These are phyloP conservation scores for Calcarisporium arbuscula DNA, from an alignment of 2,329 filamentous ascomycete genomes.

Conservation along the genomic window DNA sequence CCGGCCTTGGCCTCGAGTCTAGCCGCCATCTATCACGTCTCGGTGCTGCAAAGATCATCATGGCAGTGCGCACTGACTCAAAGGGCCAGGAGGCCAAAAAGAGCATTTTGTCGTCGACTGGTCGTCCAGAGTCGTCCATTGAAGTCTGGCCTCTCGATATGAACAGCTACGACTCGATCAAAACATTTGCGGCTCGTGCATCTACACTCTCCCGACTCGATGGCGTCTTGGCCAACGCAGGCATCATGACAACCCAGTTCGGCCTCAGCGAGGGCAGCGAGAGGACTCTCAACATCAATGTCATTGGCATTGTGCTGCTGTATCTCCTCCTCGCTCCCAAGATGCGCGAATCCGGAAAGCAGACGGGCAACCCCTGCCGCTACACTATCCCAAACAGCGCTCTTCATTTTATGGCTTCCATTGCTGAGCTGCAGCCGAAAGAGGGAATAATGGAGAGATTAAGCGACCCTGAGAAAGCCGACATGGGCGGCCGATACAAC, in stretches of 20 bases:
- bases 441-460: too few relatives aligned
- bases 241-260: not conserved
- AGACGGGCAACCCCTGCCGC: too few relatives aligned
- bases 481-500: too few relatives aligned
- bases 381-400: too few relatives aligned
- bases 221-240: constrained; percentile 7
- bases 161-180: constrained; percentile 7
- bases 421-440: too few relatives aligned
- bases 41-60: constrained; percentile 29
- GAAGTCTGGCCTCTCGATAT: constrained; percentile 12
- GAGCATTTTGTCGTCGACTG: constrained; percentile 21
- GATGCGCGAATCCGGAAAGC: too few relatives aligned
- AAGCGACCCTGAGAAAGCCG: too few relatives aligned
- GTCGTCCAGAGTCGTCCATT: not conserved
- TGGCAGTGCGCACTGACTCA: constrained; percentile 26
- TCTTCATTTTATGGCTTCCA: too few relatives aligned
- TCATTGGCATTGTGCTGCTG: constrained; percentile 8
- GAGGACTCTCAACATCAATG: constrained; percentile 7
- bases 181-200: constrained; percentile 5
- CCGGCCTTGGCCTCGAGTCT: constrained; percentile 33
- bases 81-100: constrained; percentile 31
- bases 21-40: constrained; percentile 30
- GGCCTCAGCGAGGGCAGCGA: constrained; percentile 3
- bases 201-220: constrained; percentile 6
- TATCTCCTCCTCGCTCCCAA: constrained; percentile 4